Evolutionary conservation across 495 filamentous ascomycete species (phyloP).

Genomic region (Tirmania nivea): DNA sequence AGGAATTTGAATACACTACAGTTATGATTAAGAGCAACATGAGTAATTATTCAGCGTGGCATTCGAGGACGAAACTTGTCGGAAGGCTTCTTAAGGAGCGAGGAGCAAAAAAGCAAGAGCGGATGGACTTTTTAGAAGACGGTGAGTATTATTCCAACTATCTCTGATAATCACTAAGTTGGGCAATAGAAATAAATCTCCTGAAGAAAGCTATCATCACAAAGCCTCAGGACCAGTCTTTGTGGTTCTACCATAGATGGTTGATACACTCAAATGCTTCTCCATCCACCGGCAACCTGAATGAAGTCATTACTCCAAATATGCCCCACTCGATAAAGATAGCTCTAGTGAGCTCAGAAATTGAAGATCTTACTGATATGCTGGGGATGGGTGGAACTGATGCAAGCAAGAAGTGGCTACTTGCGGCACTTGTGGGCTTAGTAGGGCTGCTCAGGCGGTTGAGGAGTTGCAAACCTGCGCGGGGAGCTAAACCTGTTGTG

Average conservation of each 20-base stretch:
- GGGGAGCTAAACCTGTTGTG: background rate
- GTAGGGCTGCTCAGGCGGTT: constrained; percentile 30
- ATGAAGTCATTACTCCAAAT: constrained; percentile 31
- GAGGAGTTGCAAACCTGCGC: constrained; percentile 19
- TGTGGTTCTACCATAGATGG: constrained; percentile 92
- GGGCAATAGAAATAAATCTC: constrained; percentile 40
- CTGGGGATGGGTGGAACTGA: background rate
- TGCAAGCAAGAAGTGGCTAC: constrained; percentile 39
- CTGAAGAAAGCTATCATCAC: constrained; percentile 58
- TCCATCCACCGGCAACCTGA: background rate
- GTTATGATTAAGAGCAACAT: constrained; percentile 64
- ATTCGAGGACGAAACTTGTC: constrained; percentile 67
- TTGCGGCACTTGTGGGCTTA: constrained; percentile 51
- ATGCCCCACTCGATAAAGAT: constrained; percentile 40
- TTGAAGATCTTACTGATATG: constrained; percentile 41
- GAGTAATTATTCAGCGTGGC: constrained; percentile 95
- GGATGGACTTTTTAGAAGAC: constrained; percentile 48
- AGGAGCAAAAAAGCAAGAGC: constrained; percentile 34
- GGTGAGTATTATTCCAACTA: constrained; percentile 26
- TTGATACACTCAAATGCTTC: constrained; percentile 40
- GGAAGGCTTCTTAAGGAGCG: constrained; percentile 49
- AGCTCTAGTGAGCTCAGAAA: constrained; percentile 34
- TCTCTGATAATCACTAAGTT: no score
- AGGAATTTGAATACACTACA: constrained; percentile 74
- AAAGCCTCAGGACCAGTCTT: constrained; percentile 73